phyloP scores from a whole-genome alignment of 495 filamentous ascomycete genomes.

The Penicillium psychrofluorescens region DNA sequence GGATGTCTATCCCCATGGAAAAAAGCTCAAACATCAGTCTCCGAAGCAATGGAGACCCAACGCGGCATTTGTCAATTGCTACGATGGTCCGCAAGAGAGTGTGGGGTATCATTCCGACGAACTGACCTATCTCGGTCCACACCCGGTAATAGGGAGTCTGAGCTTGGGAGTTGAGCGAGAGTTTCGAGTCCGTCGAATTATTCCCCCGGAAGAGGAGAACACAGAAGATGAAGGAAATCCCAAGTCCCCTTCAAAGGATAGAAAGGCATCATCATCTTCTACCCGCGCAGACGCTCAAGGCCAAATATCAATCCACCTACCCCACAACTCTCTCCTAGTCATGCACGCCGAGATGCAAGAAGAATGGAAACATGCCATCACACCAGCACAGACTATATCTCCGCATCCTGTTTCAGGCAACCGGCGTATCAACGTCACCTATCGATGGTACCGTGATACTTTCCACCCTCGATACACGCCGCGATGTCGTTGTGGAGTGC shows the following conservation, averaged over 20 bases:
- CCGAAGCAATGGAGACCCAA: constrained; percentile 72
- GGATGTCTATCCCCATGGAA: constrained; percentile 50
- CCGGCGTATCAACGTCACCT: constrained; percentile 85
- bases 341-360: constrained; percentile 86
- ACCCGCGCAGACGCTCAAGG: constrained; percentile 57
- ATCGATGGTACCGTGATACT: constrained; percentile 72
- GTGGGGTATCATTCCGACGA: constrained; percentile 93
- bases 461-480: constrained; percentile 61
- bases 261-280: constrained; percentile 8
- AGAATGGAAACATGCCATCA: constrained; percentile 57
- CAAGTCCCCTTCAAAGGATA: background rate
- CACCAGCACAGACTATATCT: constrained; percentile 63
- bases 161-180: constrained; percentile 85
- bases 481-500: constrained; percentile 58
- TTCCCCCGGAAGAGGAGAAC: constrained; percentile 47
- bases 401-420: constrained; percentile 77
- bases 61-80: constrained; percentile 90
- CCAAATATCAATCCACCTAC: constrained; percentile 84
- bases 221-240: constrained; percentile 6
- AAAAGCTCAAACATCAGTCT: constrained; percentile 73
- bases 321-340: constrained; percentile 84
- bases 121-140: constrained; percentile 85
- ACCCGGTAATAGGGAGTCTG: constrained; percentile 79
- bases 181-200: constrained; percentile 74
- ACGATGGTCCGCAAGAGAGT: constrained; percentile 66